Evolutionary conservation across 1,139 yeast species (phyloP), one percentile per base, ranked within the genome.

Genomic region (Waltiozyma sp.): DNA sequence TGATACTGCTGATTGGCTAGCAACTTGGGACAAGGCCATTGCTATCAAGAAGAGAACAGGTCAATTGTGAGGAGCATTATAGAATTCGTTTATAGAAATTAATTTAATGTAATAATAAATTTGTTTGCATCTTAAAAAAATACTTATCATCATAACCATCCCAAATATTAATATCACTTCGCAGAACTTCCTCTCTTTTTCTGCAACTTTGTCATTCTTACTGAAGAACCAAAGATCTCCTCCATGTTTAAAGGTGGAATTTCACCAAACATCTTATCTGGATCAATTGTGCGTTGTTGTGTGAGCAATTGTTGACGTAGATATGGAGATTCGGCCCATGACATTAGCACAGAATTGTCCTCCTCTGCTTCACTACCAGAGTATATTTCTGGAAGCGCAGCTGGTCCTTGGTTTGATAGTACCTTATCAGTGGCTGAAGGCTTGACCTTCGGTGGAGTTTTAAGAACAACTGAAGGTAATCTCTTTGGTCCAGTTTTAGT

Each of bases 311-410:
- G 64, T 43, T 64, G 64, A 37, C 72, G 70, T 39, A 82, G 65
- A 47, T 73, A 78, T 1, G 86, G 83, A 0, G 86, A 71, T 45
- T 72, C 70, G 1, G 91, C 94, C 95, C 95, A 85, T 36, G 72
- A 73, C 46, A 77, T 73, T 35, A 83, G 58, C 8, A 78, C 71
- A 40, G 66, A 66, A 13, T 71, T 70, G 11, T 68, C 69, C 16
- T 69, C 73, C 45, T 72, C 75, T 43, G 73, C 80, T 40, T 80
- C 87, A 35, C 79, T 80, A 47, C 57, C 75, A 3, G 72, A 66
- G 47, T 62, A 62, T 34, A 71, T 72, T 23, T 72, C 76, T 0
- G 76, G 76, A 35, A 71, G 56, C 3, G 58, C 54, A 3, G 51
- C 47, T 21, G 55, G 43, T 4, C 48, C 40, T 35, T 8, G 19